A percentile compares a stretch with the other conserved stretches of the same genome.
Evolutionary conservation across 1,284 basidiomycete species (phyloP).

Genomic region (Trametes polyzona): DNA sequence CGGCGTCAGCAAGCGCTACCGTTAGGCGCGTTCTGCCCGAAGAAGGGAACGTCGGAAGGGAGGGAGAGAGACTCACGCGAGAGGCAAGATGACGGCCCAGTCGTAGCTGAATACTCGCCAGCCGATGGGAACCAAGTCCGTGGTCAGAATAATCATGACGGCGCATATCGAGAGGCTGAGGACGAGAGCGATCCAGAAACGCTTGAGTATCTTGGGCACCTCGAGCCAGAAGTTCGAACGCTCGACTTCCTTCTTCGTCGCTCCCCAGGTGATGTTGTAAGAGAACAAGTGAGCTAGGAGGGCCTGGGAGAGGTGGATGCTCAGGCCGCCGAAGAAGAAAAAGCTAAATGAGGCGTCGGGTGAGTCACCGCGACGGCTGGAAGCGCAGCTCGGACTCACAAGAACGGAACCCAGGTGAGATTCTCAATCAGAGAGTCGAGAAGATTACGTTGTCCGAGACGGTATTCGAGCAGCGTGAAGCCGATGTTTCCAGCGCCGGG

Average conservation of each 20-base stretch:
- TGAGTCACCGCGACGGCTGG: background rate
- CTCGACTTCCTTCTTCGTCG: conserved; percentile 81
- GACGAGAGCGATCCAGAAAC: conserved; percentile 69
- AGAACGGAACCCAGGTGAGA: conserved; percentile 78
- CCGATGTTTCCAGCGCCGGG: conserved; percentile 74
- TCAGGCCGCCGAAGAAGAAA: conserved; percentile 85
- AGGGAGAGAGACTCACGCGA: conserved; percentile 50
- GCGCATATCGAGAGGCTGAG: conserved; percentile 52
- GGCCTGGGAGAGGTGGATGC: conserved; percentile 73
- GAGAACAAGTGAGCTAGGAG: conserved; percentile 81
- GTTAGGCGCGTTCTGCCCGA: background rate
- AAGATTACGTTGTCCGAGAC: conserved; percentile 67
- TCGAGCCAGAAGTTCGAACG: conserved; percentile 88
- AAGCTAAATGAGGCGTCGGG: conserved; percentile 49
- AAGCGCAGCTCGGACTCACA: conserved; percentile 51
- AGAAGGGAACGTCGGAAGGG: too few species aligned
- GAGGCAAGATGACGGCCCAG: conserved; percentile 74
- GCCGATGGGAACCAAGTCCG: conserved; percentile 53
- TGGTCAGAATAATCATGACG: conserved; percentile 59
- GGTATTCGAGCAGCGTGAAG: conserved; percentile 75
- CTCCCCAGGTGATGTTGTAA: conserved; percentile 83
- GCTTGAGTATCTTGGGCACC: conserved; percentile 78
- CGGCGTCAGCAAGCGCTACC: conserved; percentile 3
- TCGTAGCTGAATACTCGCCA: conserved; percentile 64
- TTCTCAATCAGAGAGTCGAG: conserved; percentile 63